phyloP scores from a whole-genome alignment of 2,329 filamentous ascomycete genomes.

The Atkinsonella hypoxylon region DNA sequence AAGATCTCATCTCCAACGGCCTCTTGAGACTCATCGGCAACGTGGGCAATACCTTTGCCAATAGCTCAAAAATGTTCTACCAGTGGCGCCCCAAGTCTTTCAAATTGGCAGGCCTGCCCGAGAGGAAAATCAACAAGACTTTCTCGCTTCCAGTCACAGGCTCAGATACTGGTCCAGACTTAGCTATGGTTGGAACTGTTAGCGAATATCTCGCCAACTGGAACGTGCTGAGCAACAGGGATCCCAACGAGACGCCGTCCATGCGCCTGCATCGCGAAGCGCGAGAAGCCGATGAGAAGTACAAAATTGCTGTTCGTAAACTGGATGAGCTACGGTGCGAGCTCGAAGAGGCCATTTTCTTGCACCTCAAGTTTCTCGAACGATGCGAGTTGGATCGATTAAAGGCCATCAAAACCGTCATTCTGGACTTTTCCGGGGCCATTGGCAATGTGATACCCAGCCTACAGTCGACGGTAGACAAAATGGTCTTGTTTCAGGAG shows the following conservation, averaged over 20 bases:
- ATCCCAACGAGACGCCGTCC: slow-evolving; percentile 86
- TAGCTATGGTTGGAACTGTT: slow-evolving; percentile 69
- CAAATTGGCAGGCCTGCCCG: slow-evolving; percentile 72
- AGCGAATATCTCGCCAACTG: slow-evolving; percentile 84
- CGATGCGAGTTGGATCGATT: slow-evolving; percentile 91
- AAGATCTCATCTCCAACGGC: slow-evolving; percentile 77
- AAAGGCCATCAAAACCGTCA: slow-evolving; percentile 96
- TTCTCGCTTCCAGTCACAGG: slow-evolving; percentile 58
- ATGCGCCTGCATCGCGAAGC: slow-evolving; percentile 84
- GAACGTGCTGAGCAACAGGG: slow-evolving; percentile 72
- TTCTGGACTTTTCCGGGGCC: slow-evolving; percentile 92
- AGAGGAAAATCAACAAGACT: slow-evolving; percentile 73
- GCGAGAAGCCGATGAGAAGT: slow-evolving; percentile 80
- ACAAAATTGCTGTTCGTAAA: slow-evolving; percentile 75
- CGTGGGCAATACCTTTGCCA: slow-evolving; percentile 89
- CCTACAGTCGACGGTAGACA: slow-evolving; percentile 88
- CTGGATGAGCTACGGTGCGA: slow-evolving; percentile 86
- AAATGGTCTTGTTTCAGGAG: slow-evolving; percentile 98
- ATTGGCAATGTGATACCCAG: slow-evolving; percentile 97
- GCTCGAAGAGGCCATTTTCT: slow-evolving; percentile 87
- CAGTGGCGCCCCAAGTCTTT: slow-evolving; percentile 94
- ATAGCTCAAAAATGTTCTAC: slow-evolving; percentile 94
- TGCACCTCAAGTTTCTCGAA: slow-evolving; percentile 91
- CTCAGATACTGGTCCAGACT: slow-evolving; percentile 44
- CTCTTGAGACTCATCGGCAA: slow-evolving; percentile 87